phyloP scores from a whole-genome alignment of 2,329 filamentous ascomycete genomes.

The Beauveria bassiana region DNA sequence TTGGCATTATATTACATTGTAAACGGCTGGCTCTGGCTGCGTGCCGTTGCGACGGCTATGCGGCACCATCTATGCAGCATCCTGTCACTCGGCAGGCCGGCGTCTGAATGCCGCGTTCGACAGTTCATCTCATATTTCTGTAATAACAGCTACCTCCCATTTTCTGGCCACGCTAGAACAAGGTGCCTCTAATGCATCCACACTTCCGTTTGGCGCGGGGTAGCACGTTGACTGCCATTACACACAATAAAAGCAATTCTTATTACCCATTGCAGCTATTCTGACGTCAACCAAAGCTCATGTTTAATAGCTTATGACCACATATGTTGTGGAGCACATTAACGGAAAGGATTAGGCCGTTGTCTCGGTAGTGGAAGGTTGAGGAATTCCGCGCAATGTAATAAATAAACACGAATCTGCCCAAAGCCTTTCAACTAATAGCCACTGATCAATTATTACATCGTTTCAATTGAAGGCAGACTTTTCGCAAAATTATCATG shows the following conservation, averaged over 20 bases:
- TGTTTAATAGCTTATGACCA: neutral
- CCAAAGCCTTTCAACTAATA: too few species aligned
- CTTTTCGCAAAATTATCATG: constrained; percentile 26
- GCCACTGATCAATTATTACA: too few species aligned
- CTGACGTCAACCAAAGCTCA: constrained; percentile 1
- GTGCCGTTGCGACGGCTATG: too few species aligned
- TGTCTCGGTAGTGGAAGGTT: neutral
- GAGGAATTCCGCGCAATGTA: neutral
- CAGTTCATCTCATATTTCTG: too few species aligned
- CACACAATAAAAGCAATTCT: neutral
- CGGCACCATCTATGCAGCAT: too few species aligned
- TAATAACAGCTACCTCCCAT: too few species aligned
- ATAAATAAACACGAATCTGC: too few species aligned
- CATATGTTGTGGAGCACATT: neutral
- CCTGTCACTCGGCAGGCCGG: too few species aligned
- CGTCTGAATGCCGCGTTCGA: too few species aligned
- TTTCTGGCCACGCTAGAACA: too few species aligned
- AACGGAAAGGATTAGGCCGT: neutral
- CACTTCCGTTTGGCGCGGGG: neutral
- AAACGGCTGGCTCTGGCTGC: too few species aligned
- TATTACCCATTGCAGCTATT: neutral
- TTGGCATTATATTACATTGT: too few species aligned
- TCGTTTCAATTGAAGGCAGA: neutral
- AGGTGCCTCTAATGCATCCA: neutral
- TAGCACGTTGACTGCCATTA: neutral